Evolutionary conservation across 805 yeast species (phyloP), one percentile per base, ranked within the genome.

Genomic region (Metschnikowia orientalis): DNA sequence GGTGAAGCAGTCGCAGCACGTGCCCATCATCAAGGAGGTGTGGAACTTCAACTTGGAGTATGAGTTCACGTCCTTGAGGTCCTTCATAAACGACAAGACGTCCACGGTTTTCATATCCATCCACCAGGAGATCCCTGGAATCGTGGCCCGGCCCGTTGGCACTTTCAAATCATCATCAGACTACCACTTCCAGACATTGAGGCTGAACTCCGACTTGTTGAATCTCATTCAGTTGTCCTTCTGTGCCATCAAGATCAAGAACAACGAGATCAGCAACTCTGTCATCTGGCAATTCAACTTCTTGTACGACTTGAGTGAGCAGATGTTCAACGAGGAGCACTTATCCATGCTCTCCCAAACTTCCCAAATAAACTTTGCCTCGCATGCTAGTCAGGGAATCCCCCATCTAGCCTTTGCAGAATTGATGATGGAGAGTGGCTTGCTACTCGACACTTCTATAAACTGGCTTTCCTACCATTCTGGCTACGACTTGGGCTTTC

Each of bases 231-330:
- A 92, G 59, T 72, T 92, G 34, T 54, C 62, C 2, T 53, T 66
- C 30, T 66, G 71, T 44, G 61, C 61, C 3, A 56, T 62, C 11
- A 64, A 63, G 41, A 47, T 63, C 23, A 55, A 53, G 42, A 51
- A 57, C 29, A 55, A 57, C 39, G 68, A 62, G 41, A 44, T 58
- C 28, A 94, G 95, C 16, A 66, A 87, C 25, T 78, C 44, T 66
- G 66, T 42, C 70, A 86, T 96, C n/a, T 92, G 97, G 96, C 97
- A 90, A 56, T 89, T 92, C 64, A 92, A 92, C 58, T 88, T 92
- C 64, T 69, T 73, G 45, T 92, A 88, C 58, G 89, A 84, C 57
- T 61, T 84, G 22, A 67, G 73, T 23, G 64, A 69, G 20, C 92
- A 87, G 52, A 90, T 92, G 96, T 85, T 78, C 45, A 81, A 90